phyloP scores from a whole-genome alignment of 495 filamentous ascomycete species.

The Coniosporium apollinis region DNA sequence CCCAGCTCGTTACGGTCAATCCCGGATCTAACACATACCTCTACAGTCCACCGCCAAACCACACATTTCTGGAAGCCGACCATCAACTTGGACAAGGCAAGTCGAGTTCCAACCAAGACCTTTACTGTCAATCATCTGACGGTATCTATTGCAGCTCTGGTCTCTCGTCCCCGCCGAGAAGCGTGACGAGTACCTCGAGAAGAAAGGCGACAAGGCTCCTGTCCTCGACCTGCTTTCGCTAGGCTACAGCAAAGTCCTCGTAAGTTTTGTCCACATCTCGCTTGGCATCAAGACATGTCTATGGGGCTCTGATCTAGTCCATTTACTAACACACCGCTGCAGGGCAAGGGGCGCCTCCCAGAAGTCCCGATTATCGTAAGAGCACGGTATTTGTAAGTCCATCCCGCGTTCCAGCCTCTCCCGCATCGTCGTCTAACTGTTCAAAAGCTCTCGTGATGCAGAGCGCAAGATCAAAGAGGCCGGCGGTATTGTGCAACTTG shows the following conservation, averaged over 20 bases:
- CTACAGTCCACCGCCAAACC: constrained; percentile 77
- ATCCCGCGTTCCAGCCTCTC: no score
- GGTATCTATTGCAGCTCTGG: constrained; percentile 52
- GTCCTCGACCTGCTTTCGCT: constrained; percentile 84
- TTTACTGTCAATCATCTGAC: no score
- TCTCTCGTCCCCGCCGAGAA: constrained; percentile 66
- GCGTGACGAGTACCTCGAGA: constrained; percentile 65
- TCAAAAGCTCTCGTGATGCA: no score
- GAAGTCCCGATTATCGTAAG: constrained; percentile 74
- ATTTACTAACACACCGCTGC: no score
- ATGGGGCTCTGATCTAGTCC: no score
- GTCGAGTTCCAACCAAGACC: not conserved
- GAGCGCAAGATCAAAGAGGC: constrained; percentile 92
- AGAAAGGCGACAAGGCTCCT: constrained; percentile 64
- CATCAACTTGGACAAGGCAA: constrained; percentile 80
- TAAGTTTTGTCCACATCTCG: no score
- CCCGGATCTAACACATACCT: no score
- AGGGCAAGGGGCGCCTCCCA: constrained; percentile 84
- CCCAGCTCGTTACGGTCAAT: no score
- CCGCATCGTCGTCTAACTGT: no score
- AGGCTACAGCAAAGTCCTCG: constrained; percentile 83
- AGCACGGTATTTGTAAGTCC: constrained; percentile 71
- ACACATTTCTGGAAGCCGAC: constrained; percentile 88
- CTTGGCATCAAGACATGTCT: no score
- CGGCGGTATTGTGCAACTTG: constrained; percentile 80